Evolutionary conservation across 2,329 filamentous ascomycete species (phyloP).

Genomic region (Rhytidhysteron rufulum): DNA sequence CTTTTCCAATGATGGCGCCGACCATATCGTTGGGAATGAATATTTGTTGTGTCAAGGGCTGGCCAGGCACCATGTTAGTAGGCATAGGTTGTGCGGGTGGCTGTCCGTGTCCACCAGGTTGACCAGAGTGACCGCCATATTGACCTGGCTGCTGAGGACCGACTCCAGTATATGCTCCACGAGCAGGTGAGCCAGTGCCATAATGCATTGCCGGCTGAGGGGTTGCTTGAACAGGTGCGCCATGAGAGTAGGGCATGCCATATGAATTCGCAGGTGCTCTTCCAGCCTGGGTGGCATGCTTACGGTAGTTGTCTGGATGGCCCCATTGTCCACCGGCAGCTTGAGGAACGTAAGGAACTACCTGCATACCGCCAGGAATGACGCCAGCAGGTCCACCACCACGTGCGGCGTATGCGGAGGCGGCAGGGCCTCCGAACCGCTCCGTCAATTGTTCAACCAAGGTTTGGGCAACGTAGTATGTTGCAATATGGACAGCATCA

Average conservation of each 20-base stretch:
- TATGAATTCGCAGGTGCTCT: conserved; percentile 74
- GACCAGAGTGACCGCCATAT: conserved; percentile 57
- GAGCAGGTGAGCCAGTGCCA: conserved; percentile 65
- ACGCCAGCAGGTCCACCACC: conserved; percentile 90
- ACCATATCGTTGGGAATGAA: conserved; percentile 99
- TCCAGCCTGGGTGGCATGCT: conserved; percentile 65
- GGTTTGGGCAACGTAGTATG: conserved; percentile 98
- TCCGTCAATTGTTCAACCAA: conserved; percentile 95
- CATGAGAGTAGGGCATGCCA: conserved; percentile 68
- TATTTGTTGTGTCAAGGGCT: conserved; percentile 94
- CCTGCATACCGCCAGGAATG: conserved; percentile 96
- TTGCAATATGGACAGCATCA: conserved; percentile 97
- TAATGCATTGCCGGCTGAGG: conserved; percentile 72
- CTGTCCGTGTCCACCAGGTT: conserved; percentile 58
- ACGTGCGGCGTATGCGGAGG: conserved; percentile 95
- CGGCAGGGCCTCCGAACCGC: conserved; percentile 89
- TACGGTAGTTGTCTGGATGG: conserved; percentile 79
- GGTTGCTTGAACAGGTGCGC: conserved; percentile 49
- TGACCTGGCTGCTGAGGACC: conserved; percentile 74
- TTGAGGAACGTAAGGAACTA: conserved; percentile 95
- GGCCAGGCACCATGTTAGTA: conserved; percentile 62
- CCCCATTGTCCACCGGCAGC: conserved; percentile 90
- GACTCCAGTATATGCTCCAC: conserved; percentile 70
- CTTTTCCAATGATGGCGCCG: conserved; percentile 97
- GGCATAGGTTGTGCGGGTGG: conserved; percentile 73